Base-by-base conservation (phyloP, 768 basidiomycete genomes). In the Mycena crocata region DNA sequence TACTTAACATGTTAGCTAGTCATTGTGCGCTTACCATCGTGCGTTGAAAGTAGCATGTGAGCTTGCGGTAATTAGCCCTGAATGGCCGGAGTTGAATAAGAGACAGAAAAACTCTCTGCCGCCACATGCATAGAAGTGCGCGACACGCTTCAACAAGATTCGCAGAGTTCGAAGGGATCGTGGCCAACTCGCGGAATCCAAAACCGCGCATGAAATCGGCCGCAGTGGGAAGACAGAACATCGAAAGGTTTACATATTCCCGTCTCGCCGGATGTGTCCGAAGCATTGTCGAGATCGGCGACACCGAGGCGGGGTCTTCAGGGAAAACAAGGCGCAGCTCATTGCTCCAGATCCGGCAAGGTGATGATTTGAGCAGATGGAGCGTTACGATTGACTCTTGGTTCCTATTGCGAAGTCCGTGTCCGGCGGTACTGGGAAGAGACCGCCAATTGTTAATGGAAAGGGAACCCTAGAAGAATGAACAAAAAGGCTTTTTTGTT, bases 291-390 rank as follows among this genome's bases (percentile, higher is more conserved):
- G 24, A 31, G 23, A 32, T 55, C 54, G 48, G 62, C 44, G 54
- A 40, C 32, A 17, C 26, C 48, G 59, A 34, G 58, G 39, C 59
- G 61, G 31, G 64, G 64, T 5, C 32, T 46, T 52, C 57, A 57
- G 23, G 64, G 37, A 31, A 57, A 28, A 52, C 58, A 52, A 1
- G 10, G 4, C n/a, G 46, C 51, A 44, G 17, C 40, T 35, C 49
- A 14, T 44, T 6, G 32, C 17, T 24, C 44, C 9, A 28, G 48
- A 49, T 30, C 30, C 13, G 48, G 34, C 5, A 48, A 49, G 34
- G 37, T 37, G 23, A 46, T 26, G 31, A 17, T 35, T 32, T 7
- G 35, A 49, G 35, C 31, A 30, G 14, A 51, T 44, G 31, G 21
- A 5, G 42, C 37, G 31, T 31, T 23, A 28, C 37, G 35, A 46